phyloP scores from a whole-genome alignment of 1,284 basidiomycete species.

The Ceratobasidium sp. region DNA sequence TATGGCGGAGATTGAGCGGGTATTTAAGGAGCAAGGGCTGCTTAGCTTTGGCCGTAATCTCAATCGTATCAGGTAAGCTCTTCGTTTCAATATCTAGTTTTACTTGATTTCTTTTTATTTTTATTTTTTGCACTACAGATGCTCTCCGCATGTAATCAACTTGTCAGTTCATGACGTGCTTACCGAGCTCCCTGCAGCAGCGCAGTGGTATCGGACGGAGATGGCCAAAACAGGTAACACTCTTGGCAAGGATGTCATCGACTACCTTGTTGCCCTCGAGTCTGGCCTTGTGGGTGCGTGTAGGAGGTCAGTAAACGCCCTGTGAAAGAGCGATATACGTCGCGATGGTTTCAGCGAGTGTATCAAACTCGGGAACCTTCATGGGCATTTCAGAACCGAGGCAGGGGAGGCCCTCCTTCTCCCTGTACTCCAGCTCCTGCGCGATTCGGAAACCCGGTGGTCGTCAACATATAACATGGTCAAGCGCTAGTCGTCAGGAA shows the following conservation, averaged over 20 bases:
- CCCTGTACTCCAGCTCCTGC: conserved; percentile 22
- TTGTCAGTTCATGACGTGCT: conserved; percentile 21
- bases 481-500: background rate
- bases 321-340: conserved; percentile 20
- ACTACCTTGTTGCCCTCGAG: conserved; percentile 14
- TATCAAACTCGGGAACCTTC: conserved; percentile 1
- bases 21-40: conserved; percentile 14
- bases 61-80: conserved; percentile 19
- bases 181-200: background rate
- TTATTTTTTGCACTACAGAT: conserved; percentile 2
- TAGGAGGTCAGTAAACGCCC: background rate
- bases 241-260: background rate
- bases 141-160: conserved; percentile 43
- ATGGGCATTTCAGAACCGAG: conserved; percentile 4
- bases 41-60: conserved; percentile 5
- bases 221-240: conserved; percentile 3
- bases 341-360: conserved; percentile 2
- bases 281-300: background rate
- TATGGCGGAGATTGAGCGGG: conserved; percentile 32
- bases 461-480: conserved; percentile 30
- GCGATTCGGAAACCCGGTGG: conserved; percentile 24
- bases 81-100: background rate
- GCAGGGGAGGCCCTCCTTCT: background rate
- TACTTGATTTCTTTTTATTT: background rate
- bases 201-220: background rate